Conservation (phyloP, 2,329 filamentous ascomycete genomes). For the Pyricularia sp. region DNA sequence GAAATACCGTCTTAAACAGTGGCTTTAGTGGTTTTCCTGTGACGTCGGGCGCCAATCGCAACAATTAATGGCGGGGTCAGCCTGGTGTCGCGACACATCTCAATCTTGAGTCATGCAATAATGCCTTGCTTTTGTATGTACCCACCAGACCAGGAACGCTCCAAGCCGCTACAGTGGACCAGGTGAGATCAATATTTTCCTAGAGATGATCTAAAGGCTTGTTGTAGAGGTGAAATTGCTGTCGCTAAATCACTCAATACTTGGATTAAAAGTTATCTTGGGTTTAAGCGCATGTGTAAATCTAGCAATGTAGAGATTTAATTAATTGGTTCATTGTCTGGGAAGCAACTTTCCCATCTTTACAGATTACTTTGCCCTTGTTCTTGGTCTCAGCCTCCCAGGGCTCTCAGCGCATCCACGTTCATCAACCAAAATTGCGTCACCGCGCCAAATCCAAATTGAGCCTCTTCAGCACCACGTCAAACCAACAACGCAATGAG, state of each 20-base stretch:
- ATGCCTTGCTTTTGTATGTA: background rate
- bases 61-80: background rate
- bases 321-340: background rate
- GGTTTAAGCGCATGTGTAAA: background rate
- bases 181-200: background rate
- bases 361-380: background rate
- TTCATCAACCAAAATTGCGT: background rate
- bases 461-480: background rate
- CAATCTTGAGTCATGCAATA: background rate
- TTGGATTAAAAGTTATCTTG: background rate
- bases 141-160: background rate
- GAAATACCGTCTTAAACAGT: background rate
- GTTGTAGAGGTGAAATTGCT: too few relatives aligned
- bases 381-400: background rate
- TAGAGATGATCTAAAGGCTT: background rate
- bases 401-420: background rate
- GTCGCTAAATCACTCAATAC: too few relatives aligned
- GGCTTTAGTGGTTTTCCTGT: background rate
- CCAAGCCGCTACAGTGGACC: background rate
- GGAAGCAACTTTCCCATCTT: background rate
- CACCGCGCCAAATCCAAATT: background rate
- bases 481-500: slow-evolving; percentile 23
- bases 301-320: background rate
- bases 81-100: background rate
- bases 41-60: background rate